Evolutionary conservation across 257 asterid species (phyloP).

Genomic region (Solanum sejunctum): DNA sequence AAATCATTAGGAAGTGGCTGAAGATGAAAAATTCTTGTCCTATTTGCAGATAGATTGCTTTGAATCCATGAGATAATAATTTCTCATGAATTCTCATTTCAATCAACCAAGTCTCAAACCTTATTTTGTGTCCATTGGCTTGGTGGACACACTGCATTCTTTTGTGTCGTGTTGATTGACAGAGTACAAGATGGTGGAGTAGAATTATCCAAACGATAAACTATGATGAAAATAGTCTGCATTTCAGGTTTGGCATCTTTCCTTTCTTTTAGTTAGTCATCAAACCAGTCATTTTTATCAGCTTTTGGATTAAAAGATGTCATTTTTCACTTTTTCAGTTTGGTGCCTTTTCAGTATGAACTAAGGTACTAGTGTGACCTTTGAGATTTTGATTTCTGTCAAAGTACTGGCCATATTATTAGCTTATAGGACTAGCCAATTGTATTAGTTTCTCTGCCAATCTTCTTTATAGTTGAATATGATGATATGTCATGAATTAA

Average conservation of each 20-base stretch:
- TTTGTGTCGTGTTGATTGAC: neutral
- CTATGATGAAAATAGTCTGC: neutral
- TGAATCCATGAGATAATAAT: neutral
- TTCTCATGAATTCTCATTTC: neutral
- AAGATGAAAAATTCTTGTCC: neutral
- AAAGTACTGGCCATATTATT: neutral
- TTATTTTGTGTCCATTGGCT: neutral
- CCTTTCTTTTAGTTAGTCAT: neutral
- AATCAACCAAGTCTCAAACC: neutral
- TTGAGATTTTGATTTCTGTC: neutral
- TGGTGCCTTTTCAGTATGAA: neutral
- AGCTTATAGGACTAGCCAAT: neutral
- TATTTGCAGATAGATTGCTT: neutral
- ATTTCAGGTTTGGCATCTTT: neutral
- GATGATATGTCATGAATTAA: too few relatives aligned
- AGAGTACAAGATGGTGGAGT: neutral
- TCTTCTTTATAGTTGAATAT: too few relatives aligned
- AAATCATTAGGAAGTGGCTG: neutral
- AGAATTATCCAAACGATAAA: neutral
- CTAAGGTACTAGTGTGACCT: neutral
- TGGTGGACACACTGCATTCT: neutral
- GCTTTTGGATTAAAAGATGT: neutral
- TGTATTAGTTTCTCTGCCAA: neutral
- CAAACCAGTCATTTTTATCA: too few relatives aligned
- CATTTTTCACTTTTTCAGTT: neutral